Percentiles rank a stretch among this genome's conserved stretches.
phyloP scores from a whole-genome alignment of 2,329 filamentous ascomycete species.

The Sporothrix mexicana region DNA sequence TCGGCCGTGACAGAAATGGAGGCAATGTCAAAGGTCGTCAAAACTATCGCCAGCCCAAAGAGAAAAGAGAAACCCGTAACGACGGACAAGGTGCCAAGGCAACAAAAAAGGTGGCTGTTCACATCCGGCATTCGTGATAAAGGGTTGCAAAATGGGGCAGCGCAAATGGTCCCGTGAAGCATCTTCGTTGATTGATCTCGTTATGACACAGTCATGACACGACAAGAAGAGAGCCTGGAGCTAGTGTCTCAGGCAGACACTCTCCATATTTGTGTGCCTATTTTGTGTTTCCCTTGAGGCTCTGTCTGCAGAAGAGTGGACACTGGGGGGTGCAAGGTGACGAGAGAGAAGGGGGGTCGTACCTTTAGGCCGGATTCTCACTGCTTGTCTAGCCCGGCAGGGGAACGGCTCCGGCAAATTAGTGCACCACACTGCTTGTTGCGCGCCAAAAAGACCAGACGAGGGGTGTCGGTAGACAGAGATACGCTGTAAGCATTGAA shows the following conservation, averaged over 20 bases:
- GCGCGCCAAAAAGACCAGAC: not conserved
- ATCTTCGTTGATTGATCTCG: not conserved
- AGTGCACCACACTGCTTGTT: not conserved
- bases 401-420: not conserved
- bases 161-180: slow-evolving; percentile 9
- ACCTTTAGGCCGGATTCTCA: not conserved
- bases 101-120: slow-evolving; percentile 9
- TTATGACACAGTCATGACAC: not conserved
- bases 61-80: not conserved
- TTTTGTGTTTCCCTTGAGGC: not conserved
- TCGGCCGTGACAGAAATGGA: slow-evolving; percentile 1
- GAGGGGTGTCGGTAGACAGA: not conserved
- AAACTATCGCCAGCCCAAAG: too few species aligned
- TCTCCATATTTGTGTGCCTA: not conserved
- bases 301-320: not conserved
- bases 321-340: not conserved
- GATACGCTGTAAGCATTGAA: not conserved
- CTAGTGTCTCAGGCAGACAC: slow-evolving; percentile 20
- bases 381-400: not conserved
- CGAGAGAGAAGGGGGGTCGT: not conserved
- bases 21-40: too few species aligned
- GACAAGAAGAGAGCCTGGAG: slow-evolving; percentile 14
- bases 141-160: not conserved
- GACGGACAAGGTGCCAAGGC: not conserved
- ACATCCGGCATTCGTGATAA: not conserved